These are phyloP conservation scores for Arabidopsis thaliana DNA, from an alignment of 345 rosid species.

Conservation along the genomic window TAIR10.1 NC_003071.7:16646001-16646500, in stretches of 20 bases:
- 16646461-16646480: constrained; percentile 41
- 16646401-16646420: constrained; percentile 5
- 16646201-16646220: not conserved
- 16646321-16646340: constrained; percentile 28
- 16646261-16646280: not conserved
- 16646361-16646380: constrained; percentile 29
- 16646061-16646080: constrained; percentile 8
- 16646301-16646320: constrained; percentile 35
- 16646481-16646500: constrained; percentile 43
- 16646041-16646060: constrained; percentile 13
- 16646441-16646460: constrained; percentile 36
- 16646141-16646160: not conserved
- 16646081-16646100: constrained; percentile 12
- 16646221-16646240: not conserved
- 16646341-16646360: constrained; percentile 32
- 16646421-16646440: constrained; percentile 16
- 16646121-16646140: constrained; percentile 3
- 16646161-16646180: too few relatives aligned
- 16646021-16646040: constrained; percentile 19
- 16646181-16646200: too few relatives aligned
- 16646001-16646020: not conserved
- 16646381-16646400: constrained; percentile 14
- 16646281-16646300: not conserved
- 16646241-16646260: constrained; percentile 5
- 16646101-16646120: not conserved